phyloP scores from a whole-genome alignment of 2,329 filamentous ascomycete species.

The Microcera coccophila region DNA sequence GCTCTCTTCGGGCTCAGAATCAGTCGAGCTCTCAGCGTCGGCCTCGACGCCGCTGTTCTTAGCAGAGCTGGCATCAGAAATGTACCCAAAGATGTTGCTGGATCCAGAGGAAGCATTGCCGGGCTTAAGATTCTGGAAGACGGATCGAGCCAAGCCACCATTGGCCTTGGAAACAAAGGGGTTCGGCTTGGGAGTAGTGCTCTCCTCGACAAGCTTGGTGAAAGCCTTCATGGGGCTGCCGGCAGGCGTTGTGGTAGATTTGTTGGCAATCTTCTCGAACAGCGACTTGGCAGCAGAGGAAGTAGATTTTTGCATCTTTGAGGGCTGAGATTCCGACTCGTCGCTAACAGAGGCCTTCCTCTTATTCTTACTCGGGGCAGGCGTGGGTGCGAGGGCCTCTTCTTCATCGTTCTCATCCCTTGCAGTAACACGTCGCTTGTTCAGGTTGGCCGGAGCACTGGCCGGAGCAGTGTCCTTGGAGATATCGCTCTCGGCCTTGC shows the following conservation, averaged over 20 bases:
- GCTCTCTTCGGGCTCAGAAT: slow-evolving; percentile 41
- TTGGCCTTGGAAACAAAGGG: slow-evolving; percentile 36
- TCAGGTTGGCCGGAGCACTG: slow-evolving; percentile 35
- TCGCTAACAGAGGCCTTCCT: slow-evolving; percentile 46
- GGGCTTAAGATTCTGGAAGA: slow-evolving; percentile 40
- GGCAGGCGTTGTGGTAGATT: slow-evolving; percentile 35
- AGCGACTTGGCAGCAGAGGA: slow-evolving; percentile 53
- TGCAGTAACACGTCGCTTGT: slow-evolving; percentile 49
- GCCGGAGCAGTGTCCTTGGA: slow-evolving; percentile 36
- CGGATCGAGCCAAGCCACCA: slow-evolving; percentile 38
- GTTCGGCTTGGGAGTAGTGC: slow-evolving; percentile 30
- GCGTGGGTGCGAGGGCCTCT: slow-evolving; percentile 27
- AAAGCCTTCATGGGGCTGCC: slow-evolving; percentile 32
- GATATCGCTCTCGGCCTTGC: slow-evolving; percentile 54
- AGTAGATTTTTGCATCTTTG: slow-evolving; percentile 49
- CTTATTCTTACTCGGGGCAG: slow-evolving; percentile 46
- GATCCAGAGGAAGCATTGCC: slow-evolving; percentile 23
- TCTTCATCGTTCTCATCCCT: slow-evolving; percentile 38
- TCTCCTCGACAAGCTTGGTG: slow-evolving; percentile 24
- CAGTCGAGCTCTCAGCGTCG: slow-evolving; percentile 44
- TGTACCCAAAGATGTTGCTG: slow-evolving; percentile 57
- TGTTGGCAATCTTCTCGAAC: slow-evolving; percentile 56
- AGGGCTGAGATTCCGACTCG: slow-evolving; percentile 46
- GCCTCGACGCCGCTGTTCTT: slow-evolving; percentile 52
- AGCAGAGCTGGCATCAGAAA: slow-evolving; percentile 54